phyloP scores from a whole-genome alignment of 805 yeast genomes.

The Kregervanrija fluxuum region DNA sequence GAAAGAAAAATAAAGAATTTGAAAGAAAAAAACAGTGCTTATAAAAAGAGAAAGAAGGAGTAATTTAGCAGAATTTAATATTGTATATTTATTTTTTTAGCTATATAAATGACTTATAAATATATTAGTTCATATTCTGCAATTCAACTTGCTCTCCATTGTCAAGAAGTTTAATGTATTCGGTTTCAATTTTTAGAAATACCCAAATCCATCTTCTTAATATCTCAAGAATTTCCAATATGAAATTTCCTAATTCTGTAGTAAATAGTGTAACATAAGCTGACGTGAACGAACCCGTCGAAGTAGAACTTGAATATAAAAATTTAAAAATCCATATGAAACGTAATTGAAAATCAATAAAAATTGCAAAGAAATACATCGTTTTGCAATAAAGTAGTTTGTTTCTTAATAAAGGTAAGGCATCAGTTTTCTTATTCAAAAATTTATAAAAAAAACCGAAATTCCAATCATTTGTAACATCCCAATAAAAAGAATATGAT shows the following conservation, averaged over 20 bases:
- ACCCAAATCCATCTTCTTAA: constrained; percentile 88
- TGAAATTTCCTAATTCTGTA: constrained; percentile 55
- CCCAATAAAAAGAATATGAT: constrained; percentile 81
- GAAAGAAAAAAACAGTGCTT: constrained; percentile 35
- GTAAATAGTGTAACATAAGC: constrained; percentile 23
- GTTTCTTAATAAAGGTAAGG: constrained; percentile 21
- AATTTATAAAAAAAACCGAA: constrained; percentile 43
- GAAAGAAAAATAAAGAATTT: constrained; percentile 56
- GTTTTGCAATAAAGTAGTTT: constrained; percentile 24
- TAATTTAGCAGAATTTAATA: background rate
- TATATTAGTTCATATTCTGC: constrained; percentile 9
- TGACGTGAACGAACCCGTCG: constrained; percentile 7
- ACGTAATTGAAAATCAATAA: constrained; percentile 57
- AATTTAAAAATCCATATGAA: constrained; percentile 69
- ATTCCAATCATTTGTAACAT: constrained; percentile 83
- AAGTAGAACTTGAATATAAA: background rate
- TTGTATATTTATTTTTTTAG: background rate
- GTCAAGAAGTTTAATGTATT: constrained; percentile 33
- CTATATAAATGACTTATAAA: background rate
- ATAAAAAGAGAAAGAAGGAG: constrained; percentile 21
- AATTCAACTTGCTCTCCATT: constrained; percentile 15
- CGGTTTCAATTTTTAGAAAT: constrained; percentile 75
- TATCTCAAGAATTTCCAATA: constrained; percentile 67
- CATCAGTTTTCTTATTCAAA: constrained; percentile 10
- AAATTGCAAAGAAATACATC: constrained; percentile 51